Percentiles rank a stretch among this genome's conserved stretches.
phyloP scores from a whole-genome alignment of 371 early-diverging fungal species.

The Apophysomyces elegans region DNA sequence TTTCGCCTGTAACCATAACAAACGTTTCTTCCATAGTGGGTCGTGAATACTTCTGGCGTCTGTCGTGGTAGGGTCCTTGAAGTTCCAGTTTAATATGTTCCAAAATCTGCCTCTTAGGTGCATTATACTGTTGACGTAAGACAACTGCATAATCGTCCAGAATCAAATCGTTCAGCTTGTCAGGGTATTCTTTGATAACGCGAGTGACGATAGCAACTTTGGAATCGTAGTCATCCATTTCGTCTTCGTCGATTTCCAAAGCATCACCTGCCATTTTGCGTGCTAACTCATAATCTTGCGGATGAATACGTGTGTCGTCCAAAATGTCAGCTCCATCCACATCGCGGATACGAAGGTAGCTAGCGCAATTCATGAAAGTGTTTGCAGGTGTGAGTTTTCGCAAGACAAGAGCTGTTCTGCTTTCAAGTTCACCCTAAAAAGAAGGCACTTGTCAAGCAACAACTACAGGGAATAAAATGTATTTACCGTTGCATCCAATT shows the following conservation, averaged over 20 bases:
- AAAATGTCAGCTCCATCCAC: conserved; percentile 72
- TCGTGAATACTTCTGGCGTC: conserved; percentile 65
- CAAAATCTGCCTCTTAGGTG: conserved; percentile 80
- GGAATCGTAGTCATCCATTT: conserved; percentile 71
- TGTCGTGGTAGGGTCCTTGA: conserved; percentile 83
- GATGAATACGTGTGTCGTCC: conserved; percentile 96
- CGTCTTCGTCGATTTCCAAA: conserved; percentile 89
- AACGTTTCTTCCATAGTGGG: conserved; percentile 75
- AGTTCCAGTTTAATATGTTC: conserved; percentile 89
- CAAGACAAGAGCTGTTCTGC: conserved; percentile 75
- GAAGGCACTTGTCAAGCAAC: not conserved
- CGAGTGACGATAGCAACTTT: conserved; percentile 68
- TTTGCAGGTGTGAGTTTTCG: conserved; percentile 69
- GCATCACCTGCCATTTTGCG: conserved; percentile 98
- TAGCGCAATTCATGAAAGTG: conserved; percentile 93
- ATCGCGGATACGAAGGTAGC: conserved; percentile 84
- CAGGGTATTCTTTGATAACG: conserved; percentile 78
- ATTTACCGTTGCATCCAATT: conserved; percentile 44
- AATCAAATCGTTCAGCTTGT: conserved; percentile 83
- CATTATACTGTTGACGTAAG: conserved; percentile 71
- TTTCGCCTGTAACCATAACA: conserved; percentile 90
- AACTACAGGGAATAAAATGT: not conserved
- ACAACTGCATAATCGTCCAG: conserved; percentile 92
- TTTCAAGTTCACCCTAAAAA: conserved; percentile 52
- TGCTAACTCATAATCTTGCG: conserved; percentile 93